Base-by-base conservation (phyloP, 2,329 filamentous ascomycete species). In the Cordyceps pruinosa region DNA sequence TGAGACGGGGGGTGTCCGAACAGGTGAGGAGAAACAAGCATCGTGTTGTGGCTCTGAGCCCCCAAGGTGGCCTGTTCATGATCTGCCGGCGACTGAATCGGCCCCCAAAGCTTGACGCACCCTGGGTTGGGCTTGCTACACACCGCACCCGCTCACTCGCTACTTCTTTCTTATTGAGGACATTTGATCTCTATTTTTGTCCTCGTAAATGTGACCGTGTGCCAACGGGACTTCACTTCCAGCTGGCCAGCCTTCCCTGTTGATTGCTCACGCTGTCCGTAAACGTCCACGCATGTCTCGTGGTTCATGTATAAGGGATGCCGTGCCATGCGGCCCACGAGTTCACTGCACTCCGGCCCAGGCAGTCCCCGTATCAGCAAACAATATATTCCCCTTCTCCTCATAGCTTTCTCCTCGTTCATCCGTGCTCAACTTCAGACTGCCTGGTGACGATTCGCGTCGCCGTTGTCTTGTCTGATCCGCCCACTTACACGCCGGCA, bases 101-200 rank as follows among this genome's bases (percentile, higher is more conserved):
- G 37, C 37, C 37, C 37, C 37, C 37, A 39, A 39, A 5, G 5
- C 10, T 10, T 5, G 28, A 5, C 28, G 6, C 28, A 6, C 28
- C 28, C 28, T 32, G 37, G 17, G 17, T 19, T 10, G 17, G 37
- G 5, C 17, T 41, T n/a, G 37, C 17, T 35, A 35, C 52, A 48
- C 44, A 30, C 52, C 52, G 35, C 52, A 25, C 34, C 19, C 23
- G n/a, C 5, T n/a, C 32, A n/a, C 32, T 47, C 48, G n/a, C n/a
- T n/a, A n/a, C n/a, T n/a, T n/a, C n/a, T n/a, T 13, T 41, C 44
- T 48, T 49, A 48, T 56, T 56, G 23, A 51, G 25, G 17, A 30
- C 35, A 51, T 50, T 57, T 45, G 35, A 44, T 48, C n/a, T 19
- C 23, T 57, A 56, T 44, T 56, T 34, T 56, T 15, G 54, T 50